phyloP scores from a whole-genome alignment of 306 rosid genomes.

The Quercus rubra region DNA sequence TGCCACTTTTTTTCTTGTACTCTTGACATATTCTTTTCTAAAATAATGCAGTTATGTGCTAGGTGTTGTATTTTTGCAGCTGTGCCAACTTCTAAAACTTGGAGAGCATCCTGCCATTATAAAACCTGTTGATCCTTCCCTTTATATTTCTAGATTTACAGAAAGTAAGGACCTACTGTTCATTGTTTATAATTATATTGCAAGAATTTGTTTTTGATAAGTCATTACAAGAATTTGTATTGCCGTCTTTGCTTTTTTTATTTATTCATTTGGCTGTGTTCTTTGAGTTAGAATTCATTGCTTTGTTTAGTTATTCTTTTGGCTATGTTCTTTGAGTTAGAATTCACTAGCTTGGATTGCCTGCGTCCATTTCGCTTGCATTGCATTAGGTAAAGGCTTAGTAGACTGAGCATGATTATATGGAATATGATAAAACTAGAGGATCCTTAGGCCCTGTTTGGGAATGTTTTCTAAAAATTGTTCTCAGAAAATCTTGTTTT shows the following conservation, averaged over 20 bases:
- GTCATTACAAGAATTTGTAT: background rate
- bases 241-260: background rate
- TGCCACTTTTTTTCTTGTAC: slow-evolving; percentile 5
- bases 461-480: no score
- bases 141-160: slow-evolving; percentile 60
- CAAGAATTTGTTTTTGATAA: background rate
- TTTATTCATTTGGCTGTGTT: background rate
- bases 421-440: background rate
- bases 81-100: no score
- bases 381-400: background rate
- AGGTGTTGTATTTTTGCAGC: slow-evolving; percentile 72
- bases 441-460: background rate
- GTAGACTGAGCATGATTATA: background rate
- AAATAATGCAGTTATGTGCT: slow-evolving; percentile 59
- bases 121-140: slow-evolving; percentile 81
- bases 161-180: slow-evolving; percentile 44
- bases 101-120: slow-evolving; percentile 63
- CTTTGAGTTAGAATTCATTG: background rate
- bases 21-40: background rate
- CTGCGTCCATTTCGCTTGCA: background rate
- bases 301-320: background rate
- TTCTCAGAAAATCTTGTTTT: no score
- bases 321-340: background rate
- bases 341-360: background rate
- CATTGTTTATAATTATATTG: background rate